Evolutionary conservation across 2,329 filamentous ascomycete species (phyloP).

Genomic region (Cercospora citrullina): DNA sequence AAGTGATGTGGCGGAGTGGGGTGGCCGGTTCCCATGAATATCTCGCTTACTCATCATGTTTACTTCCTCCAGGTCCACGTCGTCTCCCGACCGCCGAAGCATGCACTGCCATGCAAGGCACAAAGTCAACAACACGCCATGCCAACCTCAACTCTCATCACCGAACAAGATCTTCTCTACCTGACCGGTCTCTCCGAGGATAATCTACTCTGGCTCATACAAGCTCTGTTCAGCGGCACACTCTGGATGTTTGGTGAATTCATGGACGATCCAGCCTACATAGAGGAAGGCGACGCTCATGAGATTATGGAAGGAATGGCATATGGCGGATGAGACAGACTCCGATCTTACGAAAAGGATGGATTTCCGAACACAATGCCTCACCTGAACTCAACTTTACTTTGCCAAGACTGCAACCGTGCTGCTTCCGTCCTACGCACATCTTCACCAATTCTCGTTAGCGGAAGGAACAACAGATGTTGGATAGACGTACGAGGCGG

Average conservation of each 20-base stretch:
- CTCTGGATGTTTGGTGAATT: conserved; percentile 24
- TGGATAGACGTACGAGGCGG: background rate
- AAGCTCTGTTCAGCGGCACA: conserved; percentile 20
- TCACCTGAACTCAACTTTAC: background rate
- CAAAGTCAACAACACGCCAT: background rate
- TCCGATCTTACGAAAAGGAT: background rate
- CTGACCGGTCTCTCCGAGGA: conserved; percentile 15
- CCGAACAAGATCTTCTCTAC: conserved; percentile 17
- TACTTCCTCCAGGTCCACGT: background rate
- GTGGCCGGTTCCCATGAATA: background rate
- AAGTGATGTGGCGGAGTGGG: background rate
- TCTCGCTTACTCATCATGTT: background rate
- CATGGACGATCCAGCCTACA: conserved; percentile 11
- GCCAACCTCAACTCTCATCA: conserved; percentile 12
- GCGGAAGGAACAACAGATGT: background rate
- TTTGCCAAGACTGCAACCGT: background rate
- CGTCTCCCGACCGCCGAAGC: background rate
- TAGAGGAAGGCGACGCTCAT: conserved; percentile 7
- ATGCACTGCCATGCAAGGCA: background rate
- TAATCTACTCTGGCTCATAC: conserved; percentile 18
- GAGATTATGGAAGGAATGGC: conserved; percentile 16
- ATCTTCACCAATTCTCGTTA: background rate
- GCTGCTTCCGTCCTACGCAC: background rate
- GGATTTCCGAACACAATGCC: background rate
- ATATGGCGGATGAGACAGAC: background rate